Evolutionary conservation across 1,284 basidiomycete species (phyloP).

Genomic region (Termitomyces sp.): DNA sequence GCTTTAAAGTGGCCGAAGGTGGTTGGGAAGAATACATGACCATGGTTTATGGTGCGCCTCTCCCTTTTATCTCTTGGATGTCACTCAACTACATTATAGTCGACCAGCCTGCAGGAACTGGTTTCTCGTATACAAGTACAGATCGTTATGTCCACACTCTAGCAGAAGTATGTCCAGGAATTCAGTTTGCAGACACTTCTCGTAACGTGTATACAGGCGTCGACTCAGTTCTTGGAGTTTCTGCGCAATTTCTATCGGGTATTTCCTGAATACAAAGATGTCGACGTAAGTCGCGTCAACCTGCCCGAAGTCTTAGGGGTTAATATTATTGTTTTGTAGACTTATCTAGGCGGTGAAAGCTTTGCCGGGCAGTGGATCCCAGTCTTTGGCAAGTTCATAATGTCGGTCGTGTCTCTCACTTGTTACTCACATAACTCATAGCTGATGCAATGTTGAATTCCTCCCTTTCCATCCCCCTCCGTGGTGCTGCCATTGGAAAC

Average conservation of each 20-base stretch:
- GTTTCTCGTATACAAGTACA: conserved; percentile 86
- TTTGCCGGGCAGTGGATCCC: conserved; percentile 99
- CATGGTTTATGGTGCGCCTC: conserved; percentile 78
- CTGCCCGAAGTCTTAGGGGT: conserved; percentile 9
- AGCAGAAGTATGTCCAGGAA: conserved; percentile 45
- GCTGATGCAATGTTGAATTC: conserved; percentile 79
- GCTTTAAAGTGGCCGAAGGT: conserved; percentile 75
- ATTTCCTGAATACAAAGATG: conserved; percentile 82
- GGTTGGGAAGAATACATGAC: conserved; percentile 99
- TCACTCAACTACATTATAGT: conserved; percentile 43
- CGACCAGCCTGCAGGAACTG: conserved; percentile 96
- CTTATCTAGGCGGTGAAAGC: conserved; percentile 89
- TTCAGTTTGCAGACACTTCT: conserved; percentile 2
- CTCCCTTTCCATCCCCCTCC: conserved; percentile 52
- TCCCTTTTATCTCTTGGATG: not conserved
- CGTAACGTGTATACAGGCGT: conserved; percentile 49
- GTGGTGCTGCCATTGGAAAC: conserved; percentile 90
- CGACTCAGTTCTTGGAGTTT: conserved; percentile 80
- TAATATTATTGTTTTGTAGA: conserved; percentile 42
- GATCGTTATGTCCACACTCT: conserved; percentile 82
- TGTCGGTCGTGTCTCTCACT: not conserved
- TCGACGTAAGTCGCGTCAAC: conserved; percentile 65
- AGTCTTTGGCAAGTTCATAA: conserved; percentile 66
- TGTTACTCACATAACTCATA: conserved; percentile 27
- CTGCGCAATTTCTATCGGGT: conserved; percentile 82